Percentiles rank a stretch among this genome's conserved stretches.
phyloP scores from a whole-genome alignment of 441 rosid species.

The Jatropha multifida region DNA sequence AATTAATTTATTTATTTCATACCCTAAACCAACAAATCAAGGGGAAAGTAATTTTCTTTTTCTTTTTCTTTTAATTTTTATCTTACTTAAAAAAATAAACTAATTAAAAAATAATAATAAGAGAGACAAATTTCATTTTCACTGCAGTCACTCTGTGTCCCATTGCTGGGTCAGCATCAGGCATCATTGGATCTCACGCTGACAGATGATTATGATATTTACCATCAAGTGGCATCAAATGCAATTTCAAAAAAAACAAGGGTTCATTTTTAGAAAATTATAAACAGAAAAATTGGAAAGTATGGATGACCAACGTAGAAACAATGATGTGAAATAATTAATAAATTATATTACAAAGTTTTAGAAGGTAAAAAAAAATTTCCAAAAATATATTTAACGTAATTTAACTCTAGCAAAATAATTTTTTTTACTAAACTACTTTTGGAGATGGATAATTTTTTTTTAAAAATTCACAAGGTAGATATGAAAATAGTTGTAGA shows the following conservation, averaged over 20 bases:
- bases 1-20: neutral
- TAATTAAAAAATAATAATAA: neutral
- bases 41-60: neutral
- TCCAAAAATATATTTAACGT: too few relatives aligned
- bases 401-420: too few relatives aligned
- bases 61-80: neutral
- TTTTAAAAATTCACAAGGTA: too few relatives aligned
- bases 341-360: too few relatives aligned
- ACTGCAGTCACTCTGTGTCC: neutral
- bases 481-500: too few relatives aligned
- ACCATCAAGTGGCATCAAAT: neutral
- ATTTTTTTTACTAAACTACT: too few relatives aligned
- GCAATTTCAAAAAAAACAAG: neutral
- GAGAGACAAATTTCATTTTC: neutral
- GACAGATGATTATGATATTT: neutral
- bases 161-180: conserved; percentile 12
- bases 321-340: too few relatives aligned
- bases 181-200: conserved; percentile 16
- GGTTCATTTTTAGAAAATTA: too few relatives aligned
- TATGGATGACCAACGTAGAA: too few relatives aligned
- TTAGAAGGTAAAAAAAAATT: too few relatives aligned
- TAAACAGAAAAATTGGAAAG: too few relatives aligned
- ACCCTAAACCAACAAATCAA: neutral
- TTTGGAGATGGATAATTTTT: too few relatives aligned
- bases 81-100: neutral